Conservation (phyloP, 73 alveolate species). For the Tetrahymena borealis region DNA sequence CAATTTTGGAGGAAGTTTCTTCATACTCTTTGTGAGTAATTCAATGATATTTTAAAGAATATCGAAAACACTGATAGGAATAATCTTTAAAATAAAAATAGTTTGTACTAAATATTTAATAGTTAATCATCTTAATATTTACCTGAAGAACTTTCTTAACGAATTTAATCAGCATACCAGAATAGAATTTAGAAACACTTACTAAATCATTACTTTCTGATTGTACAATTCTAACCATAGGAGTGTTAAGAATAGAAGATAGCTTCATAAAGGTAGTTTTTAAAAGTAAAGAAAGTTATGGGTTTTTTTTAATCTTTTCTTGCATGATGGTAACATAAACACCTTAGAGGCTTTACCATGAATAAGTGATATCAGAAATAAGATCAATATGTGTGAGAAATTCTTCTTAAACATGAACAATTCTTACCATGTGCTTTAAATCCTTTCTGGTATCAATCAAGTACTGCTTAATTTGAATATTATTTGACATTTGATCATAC, state of each 20-base stretch:
- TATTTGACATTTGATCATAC: slow-evolving; percentile 75
- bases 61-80: slow-evolving; percentile 81
- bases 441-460: slow-evolving; percentile 73
- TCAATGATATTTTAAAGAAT: slow-evolving; percentile 71
- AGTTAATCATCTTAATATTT: not conserved
- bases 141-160: slow-evolving; percentile 82
- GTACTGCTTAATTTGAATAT: slow-evolving; percentile 82
- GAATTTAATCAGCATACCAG: slow-evolving; percentile 89
- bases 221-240: slow-evolving; percentile 85
- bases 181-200: slow-evolving; percentile 87
- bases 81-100: slow-evolving; percentile 30
- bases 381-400: slow-evolving; percentile 74
- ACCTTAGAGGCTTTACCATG: slow-evolving; percentile 86
- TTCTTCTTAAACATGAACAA: slow-evolving; percentile 74
- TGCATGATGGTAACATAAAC: slow-evolving; percentile 63
- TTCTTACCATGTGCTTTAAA: slow-evolving; percentile 87
- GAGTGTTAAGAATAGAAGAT: slow-evolving; percentile 86
- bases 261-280: slow-evolving; percentile 86
- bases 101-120: not conserved
- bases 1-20: slow-evolving; percentile 83
- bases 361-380: slow-evolving; percentile 85
- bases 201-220: slow-evolving; percentile 82
- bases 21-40: slow-evolving; percentile 64
- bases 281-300: slow-evolving; percentile 73
- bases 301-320: slow-evolving; percentile 62